A percentile compares a stretch with the other conserved stretches of the same genome.
These are phyloP conservation scores for Dothidotthia symphoricarpi DNA, from an alignment of 2,329 filamentous ascomycete genomes.

Conservation along the genomic window DNA sequence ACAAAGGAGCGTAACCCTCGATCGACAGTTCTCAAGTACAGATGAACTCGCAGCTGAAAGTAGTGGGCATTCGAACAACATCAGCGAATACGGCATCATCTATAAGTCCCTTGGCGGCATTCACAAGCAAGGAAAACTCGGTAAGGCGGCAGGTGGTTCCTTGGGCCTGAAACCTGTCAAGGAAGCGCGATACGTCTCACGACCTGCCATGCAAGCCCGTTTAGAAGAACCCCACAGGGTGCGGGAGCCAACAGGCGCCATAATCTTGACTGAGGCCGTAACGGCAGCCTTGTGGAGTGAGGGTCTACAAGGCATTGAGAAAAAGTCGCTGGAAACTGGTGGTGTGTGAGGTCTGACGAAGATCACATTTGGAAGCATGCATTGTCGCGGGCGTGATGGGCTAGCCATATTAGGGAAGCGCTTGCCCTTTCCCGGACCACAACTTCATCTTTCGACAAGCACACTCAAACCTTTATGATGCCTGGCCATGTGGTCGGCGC, in stretches of 20 bases:
- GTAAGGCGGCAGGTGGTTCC: conserved; percentile 32
- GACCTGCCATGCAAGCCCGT: conserved; percentile 27
- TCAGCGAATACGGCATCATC: conserved; percentile 26
- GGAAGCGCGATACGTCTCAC: conserved; percentile 43
- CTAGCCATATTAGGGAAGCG: conserved; percentile 17
- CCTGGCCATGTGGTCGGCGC: conserved; percentile 28
- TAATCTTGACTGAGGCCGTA: conserved; percentile 26
- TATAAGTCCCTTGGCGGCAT: conserved; percentile 41
- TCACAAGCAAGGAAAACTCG: conserved; percentile 19
- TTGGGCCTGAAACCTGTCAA: conserved; percentile 43
- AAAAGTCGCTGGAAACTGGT: conserved; percentile 35
- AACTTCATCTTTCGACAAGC: conserved; percentile 12
- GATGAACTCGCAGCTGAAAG: conserved; percentile 34
- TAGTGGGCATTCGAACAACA: conserved; percentile 30
- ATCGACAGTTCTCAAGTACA: conserved; percentile 29
- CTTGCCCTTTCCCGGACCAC: conserved; percentile 7
- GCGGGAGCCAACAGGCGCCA: conserved; percentile 26
- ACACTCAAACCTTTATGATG: conserved; percentile 37
- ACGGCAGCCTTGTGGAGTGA: conserved; percentile 22
- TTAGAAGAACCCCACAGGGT: conserved; percentile 29
- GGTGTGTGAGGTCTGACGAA: conserved; percentile 32
- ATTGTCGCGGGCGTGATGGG: conserved; percentile 22
- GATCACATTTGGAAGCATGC: conserved; percentile 18
- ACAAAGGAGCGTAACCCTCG: conserved; percentile 45
- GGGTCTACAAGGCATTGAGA: conserved; percentile 35